Percentiles rank a stretch among this genome's conserved stretches.
Conservation (phyloP, 2,329 filamentous ascomycete genomes). For the Aspergillus jensenii region DNA sequence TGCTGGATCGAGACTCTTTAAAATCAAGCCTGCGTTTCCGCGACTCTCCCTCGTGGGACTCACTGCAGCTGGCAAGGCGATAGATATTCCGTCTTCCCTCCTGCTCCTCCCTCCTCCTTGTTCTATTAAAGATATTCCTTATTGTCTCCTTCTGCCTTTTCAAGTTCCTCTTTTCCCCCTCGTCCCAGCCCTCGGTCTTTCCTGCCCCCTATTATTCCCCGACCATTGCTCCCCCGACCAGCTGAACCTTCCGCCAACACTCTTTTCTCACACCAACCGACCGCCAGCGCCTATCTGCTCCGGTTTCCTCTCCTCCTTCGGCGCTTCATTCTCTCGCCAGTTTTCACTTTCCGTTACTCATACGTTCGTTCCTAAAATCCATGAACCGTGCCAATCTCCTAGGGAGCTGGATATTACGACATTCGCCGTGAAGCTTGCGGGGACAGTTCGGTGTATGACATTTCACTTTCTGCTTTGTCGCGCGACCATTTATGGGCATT, state of each 20-base stretch:
- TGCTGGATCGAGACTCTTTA: constrained; percentile 8
- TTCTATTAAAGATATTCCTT: neutral
- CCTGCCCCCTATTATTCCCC: constrained; percentile 8
- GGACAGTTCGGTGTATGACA: constrained; percentile 16
- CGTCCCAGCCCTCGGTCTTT: constrained; percentile 4
- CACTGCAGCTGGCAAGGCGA: neutral
- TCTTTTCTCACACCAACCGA: neutral
- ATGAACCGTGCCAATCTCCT: constrained; percentile 16
- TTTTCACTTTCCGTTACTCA: neutral
- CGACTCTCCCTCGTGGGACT: constrained; percentile 1
- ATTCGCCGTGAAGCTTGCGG: constrained; percentile 16
- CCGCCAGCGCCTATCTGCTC: constrained; percentile 1
- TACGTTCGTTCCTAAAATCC: constrained; percentile 9
- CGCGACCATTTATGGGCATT: constrained; percentile 25
- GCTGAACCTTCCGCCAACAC: constrained; percentile 6
- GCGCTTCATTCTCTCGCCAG: neutral
- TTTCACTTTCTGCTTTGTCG: constrained; percentile 14
- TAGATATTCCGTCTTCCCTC: constrained; percentile 5
- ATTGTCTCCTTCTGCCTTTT: neutral
- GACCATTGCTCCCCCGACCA: constrained; percentile 5
- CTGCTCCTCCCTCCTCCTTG: neutral
- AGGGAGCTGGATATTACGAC: constrained; percentile 12
- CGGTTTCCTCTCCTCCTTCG: neutral
- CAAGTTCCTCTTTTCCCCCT: constrained; percentile 1
- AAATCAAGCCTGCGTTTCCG: constrained; percentile 9